Evolutionary conservation across 257 asterid genomes (phyloP), one percentile per base, ranked within the genome.

Genomic region (Rauvolfia tetraphylla): DNA sequence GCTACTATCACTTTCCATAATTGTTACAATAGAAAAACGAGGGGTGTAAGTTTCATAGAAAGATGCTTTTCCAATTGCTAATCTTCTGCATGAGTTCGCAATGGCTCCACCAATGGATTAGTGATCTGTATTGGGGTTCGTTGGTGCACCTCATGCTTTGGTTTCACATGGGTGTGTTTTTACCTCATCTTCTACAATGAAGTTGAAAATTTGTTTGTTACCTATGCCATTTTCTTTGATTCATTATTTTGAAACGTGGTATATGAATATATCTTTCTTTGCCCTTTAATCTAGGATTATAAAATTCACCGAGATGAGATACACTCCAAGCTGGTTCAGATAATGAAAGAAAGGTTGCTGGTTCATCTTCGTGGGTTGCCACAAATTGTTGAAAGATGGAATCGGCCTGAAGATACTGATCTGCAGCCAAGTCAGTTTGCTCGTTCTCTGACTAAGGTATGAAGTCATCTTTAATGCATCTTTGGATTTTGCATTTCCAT

Each of bases 321-420:
- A 83, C 98, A 95, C 77, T 85, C 98, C 61, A 95, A 95, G 89
- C 87, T 95, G 81, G 99, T 95, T 73, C 99, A 95, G 88, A 95
- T 95, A 80, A 95, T 95, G 99, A 91, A 92, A 81, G 99, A 95
- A 80, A 83, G 99, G 74, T 70, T 95, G 86, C 78, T 82, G 76
- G 85, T 91, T 79, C 98, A 95, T 90, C 88, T 91, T 59, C 96
- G 98, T 70, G 88, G 94, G 75, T 86, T 95, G 88, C 97, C 99
- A 4, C 94, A 89, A 85, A 89, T 92, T 78, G 94, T 88, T 71
- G 99, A 92, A 85, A 88, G 87, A 75, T 95, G 99, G 99, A 95
- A 91, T 83, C 86, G 93, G 74, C 85, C 90, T 0, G 96, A 85
- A 79, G 92, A 89, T 49, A 46, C 88, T 73, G 97, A 95, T 80